Base-by-base conservation (phyloP, 2,329 filamentous ascomycete species). In the Zarea fungicola region DNA sequence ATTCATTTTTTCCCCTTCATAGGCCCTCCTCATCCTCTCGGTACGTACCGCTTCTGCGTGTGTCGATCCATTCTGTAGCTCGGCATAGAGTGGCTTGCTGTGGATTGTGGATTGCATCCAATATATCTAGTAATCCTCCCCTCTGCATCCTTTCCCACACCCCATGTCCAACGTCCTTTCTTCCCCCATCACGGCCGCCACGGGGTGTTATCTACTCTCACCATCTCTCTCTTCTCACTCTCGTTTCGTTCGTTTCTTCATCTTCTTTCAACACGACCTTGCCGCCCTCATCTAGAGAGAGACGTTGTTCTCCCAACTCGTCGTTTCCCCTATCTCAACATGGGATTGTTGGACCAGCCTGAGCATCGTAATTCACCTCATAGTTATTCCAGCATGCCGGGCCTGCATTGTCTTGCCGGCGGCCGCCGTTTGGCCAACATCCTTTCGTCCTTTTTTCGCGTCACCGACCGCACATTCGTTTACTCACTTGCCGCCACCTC, bases 381-480 rank as follows among this genome's bases (percentile, higher is more conserved):
- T 8, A 19, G 9, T 14, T 18, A 14, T 14, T 32, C 23, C 42
- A 35, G 11, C 29, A 51, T 51, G 49, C 22, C 42, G 6, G 42
- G 37, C 8, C 23, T 26, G 22, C 49, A 43, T 8, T 46, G 36
- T 11, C 36, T 44, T 31, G 16, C 23, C n/a, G 29, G 13, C 6
- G 31, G 36, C 13, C 45, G 36, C 16, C 45, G 32, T 22, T 16
- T 48, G 10, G 21, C 18, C 19, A 28, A 6, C 26, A 37, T 29
- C 7, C 28, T 48, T 28, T 34, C 42, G 18, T 37, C 42, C 42
- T 40, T 41, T 10, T 47, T 44, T n/a, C 49, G 49, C 35, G 39
- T 51, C 40, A 25, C 39, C 29, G 44, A 51, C 34, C 43, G 49
- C 25, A 41, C 43, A 21, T 51, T 42, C 25, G 49, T 51, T n/a